Percentiles rank a stretch among this genome's conserved stretches.
Conservation (phyloP, 306 rosid species). For the Senna tora region DNA sequence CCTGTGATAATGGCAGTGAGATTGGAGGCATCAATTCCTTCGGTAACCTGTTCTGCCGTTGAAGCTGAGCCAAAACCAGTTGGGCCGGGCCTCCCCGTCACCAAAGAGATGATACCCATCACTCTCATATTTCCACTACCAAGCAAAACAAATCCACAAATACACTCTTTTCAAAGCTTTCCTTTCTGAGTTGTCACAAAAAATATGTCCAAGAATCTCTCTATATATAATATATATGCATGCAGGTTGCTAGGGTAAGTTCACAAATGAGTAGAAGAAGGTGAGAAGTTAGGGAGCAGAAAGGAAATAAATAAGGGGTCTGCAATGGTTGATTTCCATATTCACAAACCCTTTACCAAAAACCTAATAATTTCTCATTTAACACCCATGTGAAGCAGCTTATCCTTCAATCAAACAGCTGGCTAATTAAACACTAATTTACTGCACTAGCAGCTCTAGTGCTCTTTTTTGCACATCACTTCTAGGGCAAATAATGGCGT, state of each 20-base stretch:
- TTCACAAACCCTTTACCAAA: too few species aligned
- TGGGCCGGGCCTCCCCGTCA: slow-evolving; percentile 69
- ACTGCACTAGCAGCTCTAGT: too few species aligned
- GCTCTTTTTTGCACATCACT: too few species aligned
- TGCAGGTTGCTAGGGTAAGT: not conserved
- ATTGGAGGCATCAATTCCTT: slow-evolving; percentile 70
- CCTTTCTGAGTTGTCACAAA: not conserved
- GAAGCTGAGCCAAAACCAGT: slow-evolving; percentile 95
- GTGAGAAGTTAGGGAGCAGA: not conserved
- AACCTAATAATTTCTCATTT: too few species aligned
- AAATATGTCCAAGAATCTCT: not conserved
- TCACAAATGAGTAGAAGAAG: not conserved
- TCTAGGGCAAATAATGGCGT: too few species aligned
- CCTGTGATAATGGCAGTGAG: slow-evolving; percentile 87
- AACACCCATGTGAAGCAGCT: too few species aligned
- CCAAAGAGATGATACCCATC: slow-evolving; percentile 57
- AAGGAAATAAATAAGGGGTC: slow-evolving; percentile 23
- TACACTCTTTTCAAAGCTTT: slow-evolving; percentile 1
- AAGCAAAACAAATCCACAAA: not conserved
- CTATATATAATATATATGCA: not conserved
- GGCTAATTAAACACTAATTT: too few species aligned
- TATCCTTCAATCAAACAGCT: too few species aligned
- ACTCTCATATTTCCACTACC: not conserved
- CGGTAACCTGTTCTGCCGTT: slow-evolving; percentile 78
- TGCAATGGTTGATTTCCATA: too few species aligned